Evolutionary conservation across 2,329 filamentous ascomycete species (phyloP), one percentile per base, ranked within the genome.

Genomic region (Plectosphaerella cucumerina): DNA sequence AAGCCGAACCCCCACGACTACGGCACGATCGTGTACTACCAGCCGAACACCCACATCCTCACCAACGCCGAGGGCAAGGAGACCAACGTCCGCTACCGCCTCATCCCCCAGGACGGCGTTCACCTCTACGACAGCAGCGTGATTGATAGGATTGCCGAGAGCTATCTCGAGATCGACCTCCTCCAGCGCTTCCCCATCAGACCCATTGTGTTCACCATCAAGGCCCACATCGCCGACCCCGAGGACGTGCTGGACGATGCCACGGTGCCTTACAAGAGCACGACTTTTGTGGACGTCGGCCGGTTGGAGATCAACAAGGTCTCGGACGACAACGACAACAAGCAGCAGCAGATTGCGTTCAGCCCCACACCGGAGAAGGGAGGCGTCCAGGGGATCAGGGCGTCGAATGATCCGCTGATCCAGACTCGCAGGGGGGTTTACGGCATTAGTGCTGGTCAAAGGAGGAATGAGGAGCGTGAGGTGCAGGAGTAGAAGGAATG

Each of bases 381-480:
- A 10, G 52, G 49, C 14, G 43, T 56, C 12, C 17, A 49, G 31
- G 53, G 53, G 33, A 54, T 56, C 26, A 44, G 33, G 35, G 50
- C 53, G n/a, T 56, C 53, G 1, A 5, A 41, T 3, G 52, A 56
- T 47, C 53, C 52, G 9, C 48, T 56, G 21, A 56, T 56, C 41
- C 48, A 49, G n/a, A 8, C 21, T 15, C 46, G 52, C 4, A 56
- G 50, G 48, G 53, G 52, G 1, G 52, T 52, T 10, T 54, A 56
- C 22, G 45, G 44, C 22, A 54, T 56, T 37, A 56, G 52, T 44
- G 22, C 47, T 14, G 53, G 52, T 26, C 53, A 56, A n/a, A 31
- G 52, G 15, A 44, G 47, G 15, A 26, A 48, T 22, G 52, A 15
- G 62, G 64, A 22, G 60, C 59, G 6, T 8, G 26, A 31, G 26